phyloP scores from a whole-genome alignment of 2,329 filamentous ascomycete species.

The Aspergillus nomiae region DNA sequence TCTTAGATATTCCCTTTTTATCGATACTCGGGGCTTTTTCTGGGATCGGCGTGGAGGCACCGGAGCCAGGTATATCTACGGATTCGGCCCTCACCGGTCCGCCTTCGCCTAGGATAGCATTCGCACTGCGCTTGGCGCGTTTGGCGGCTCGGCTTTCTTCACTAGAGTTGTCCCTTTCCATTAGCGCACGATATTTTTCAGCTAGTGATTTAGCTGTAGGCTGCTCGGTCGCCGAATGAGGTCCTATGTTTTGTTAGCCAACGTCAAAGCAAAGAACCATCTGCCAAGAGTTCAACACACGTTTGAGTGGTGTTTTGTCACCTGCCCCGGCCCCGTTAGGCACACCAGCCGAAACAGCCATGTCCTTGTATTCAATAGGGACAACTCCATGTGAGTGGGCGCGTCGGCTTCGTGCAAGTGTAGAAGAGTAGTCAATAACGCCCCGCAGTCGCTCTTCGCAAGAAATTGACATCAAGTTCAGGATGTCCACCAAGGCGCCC shows the following conservation, averaged over 20 bases:
- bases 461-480: slow-evolving; percentile 79
- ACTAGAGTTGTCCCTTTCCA: slow-evolving; percentile 66
- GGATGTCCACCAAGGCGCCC: slow-evolving; percentile 74
- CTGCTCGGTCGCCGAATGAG: slow-evolving; percentile 42
- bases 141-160: slow-evolving; percentile 73
- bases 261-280: slow-evolving; percentile 5
- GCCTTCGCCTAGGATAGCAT: slow-evolving; percentile 55
- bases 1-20: slow-evolving; percentile 76
- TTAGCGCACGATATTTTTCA: slow-evolving; percentile 61
- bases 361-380: slow-evolving; percentile 72
- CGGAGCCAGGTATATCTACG: slow-evolving; percentile 62
- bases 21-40: slow-evolving; percentile 62
- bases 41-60: slow-evolving; percentile 51
- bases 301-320: slow-evolving; percentile 37
- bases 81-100: slow-evolving; percentile 56
- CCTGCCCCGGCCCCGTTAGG: slow-evolving; percentile 42
- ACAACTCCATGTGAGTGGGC: slow-evolving; percentile 78
- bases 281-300: slow-evolving; percentile 30
- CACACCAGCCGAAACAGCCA: slow-evolving; percentile 54
- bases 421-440: slow-evolving; percentile 75
- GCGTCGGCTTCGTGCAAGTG: slow-evolving; percentile 70
- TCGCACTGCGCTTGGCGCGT: slow-evolving; percentile 63
- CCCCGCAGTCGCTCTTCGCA: slow-evolving; percentile 77
- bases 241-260: slow-evolving; percentile 32
- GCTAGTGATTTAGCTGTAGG: slow-evolving; percentile 48